These are phyloP conservation scores for Stephanodiscus minutulus DNA, from an alignment of 108 stramenopile genomes.

Conservation along the genomic window DNA sequence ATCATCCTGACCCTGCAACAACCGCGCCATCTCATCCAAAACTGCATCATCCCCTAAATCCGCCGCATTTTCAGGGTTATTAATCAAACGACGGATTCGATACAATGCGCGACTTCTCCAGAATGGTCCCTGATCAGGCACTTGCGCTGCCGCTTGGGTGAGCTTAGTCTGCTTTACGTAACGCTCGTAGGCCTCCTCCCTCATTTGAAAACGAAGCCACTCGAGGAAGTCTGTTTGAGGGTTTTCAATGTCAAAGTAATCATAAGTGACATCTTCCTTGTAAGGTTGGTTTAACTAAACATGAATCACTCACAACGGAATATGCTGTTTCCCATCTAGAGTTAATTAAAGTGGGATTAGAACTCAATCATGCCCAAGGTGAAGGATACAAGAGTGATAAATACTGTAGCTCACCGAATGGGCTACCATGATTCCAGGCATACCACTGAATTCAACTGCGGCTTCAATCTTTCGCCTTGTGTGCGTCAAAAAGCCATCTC, in stretches of 20 bases:
- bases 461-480: conserved; percentile 57
- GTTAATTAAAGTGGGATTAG: background rate
- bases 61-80: conserved; percentile 17
- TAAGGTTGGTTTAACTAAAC: no score
- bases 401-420: conserved; percentile 60
- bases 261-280: no score
- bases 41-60: conserved; percentile 1
- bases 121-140: conserved; percentile 4
- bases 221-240: conserved; percentile 55
- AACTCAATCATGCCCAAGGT: background rate
- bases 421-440: conserved; percentile 87
- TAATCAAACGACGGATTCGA: conserved; percentile 33
- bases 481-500: conserved; percentile 34
- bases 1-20: background rate
- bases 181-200: conserved; percentile 67
- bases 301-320: conserved; percentile 57
- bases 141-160: conserved; percentile 17
- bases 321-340: conserved; percentile 72
- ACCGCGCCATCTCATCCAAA: background rate
- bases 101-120: conserved; percentile 38
- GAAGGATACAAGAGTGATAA: conserved; percentile 2
- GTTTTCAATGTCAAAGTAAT: no score
- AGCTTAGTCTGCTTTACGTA: conserved; percentile 52
- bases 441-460: conserved; percentile 65
- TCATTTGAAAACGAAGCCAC: conserved; percentile 78